Conservation (phyloP, 2,329 filamentous ascomycete species). For the Penicillium sp. region DNA sequence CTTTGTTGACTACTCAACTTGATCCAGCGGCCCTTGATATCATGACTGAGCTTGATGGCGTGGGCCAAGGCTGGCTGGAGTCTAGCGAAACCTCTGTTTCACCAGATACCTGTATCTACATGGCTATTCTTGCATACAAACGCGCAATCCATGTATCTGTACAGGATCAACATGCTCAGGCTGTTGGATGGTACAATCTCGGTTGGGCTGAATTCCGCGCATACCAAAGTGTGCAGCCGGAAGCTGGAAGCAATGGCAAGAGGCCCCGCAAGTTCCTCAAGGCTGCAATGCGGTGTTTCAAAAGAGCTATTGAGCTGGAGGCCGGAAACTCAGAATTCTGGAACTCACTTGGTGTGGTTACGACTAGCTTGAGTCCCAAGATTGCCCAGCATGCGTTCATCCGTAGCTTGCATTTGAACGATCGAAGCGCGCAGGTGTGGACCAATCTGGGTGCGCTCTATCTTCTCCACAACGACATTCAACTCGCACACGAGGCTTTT, state of each 20-base stretch:
- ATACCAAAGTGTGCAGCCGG: conserved; percentile 60
- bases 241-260: conserved; percentile 46
- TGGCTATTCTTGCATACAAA: conserved; percentile 82
- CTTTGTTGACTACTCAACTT: conserved; percentile 58
- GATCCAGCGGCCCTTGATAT: conserved; percentile 56
- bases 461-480: conserved; percentile 75
- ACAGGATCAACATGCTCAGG: conserved; percentile 79
- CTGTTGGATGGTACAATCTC: conserved; percentile 95
- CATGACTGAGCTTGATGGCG: conserved; percentile 68
- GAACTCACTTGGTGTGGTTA: conserved; percentile 92
- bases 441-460: conserved; percentile 87
- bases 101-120: conserved; percentile 60
- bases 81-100: conserved; percentile 37
- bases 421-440: conserved; percentile 81
- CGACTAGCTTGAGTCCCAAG: conserved; percentile 77
- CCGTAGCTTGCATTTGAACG: conserved; percentile 87
- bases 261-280: conserved; percentile 68
- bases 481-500: conserved; percentile 88
- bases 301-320: conserved; percentile 91
- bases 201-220: conserved; percentile 90
- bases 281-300: conserved; percentile 85
- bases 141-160: conserved; percentile 72
- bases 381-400: conserved; percentile 94
- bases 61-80: conserved; percentile 47
- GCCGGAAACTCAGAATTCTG: conserved; percentile 94